Base-by-base conservation (phyloP, 2,329 filamentous ascomycete genomes). In the Mollisiaceae sp. region DNA sequence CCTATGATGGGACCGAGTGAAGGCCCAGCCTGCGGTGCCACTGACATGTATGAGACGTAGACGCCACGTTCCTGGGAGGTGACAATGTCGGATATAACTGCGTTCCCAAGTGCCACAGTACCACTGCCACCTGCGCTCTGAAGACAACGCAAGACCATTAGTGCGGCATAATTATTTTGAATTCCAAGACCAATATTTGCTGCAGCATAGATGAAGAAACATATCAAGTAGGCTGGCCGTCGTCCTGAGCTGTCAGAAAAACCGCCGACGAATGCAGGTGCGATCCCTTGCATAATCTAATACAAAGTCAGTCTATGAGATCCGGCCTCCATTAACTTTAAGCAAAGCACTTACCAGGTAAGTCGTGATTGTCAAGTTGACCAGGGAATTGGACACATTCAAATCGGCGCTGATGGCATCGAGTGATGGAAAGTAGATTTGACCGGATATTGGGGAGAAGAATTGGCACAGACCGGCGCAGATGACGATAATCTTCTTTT, bases 21-120 rank as follows among this genome's bases (percentile, higher is more conserved):
- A 9, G 65, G 61, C 4, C 78, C 82, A n/a, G 55, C 35, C 24
- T 59, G 32, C 2, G 76, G 62, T 11, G 84, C 80, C 11, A 86
- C 76, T 36, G 83, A 84, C 22, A 87, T 85, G 67, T 87, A 83
- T 45, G 85, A 89, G 78, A 93, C 88, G 73, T 90, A 93, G 59
- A 83, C 88, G 65, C 89, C 69, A 36, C 66, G 78, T 71, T 91
- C 88, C 0, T 82, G 83, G 1, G 82, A 82, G 0, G 86, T 89
- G 15, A 85, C 80, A 6, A 90, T 41, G 27, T 65, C 63, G 14
- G 58, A 45, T 22, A 65, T 50, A 9, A 65, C 83, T 0, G 84
- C 89, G 35, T 80, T 80, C 0, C 79, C 80, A 2, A 92, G 78
- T 0, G 88, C 83, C 0, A 90, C 79, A 0, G 86, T 89, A 0